phyloP scores from a whole-genome alignment of 352 stramenopile genomes.

The Phytophthora macrochlamydospora region DNA sequence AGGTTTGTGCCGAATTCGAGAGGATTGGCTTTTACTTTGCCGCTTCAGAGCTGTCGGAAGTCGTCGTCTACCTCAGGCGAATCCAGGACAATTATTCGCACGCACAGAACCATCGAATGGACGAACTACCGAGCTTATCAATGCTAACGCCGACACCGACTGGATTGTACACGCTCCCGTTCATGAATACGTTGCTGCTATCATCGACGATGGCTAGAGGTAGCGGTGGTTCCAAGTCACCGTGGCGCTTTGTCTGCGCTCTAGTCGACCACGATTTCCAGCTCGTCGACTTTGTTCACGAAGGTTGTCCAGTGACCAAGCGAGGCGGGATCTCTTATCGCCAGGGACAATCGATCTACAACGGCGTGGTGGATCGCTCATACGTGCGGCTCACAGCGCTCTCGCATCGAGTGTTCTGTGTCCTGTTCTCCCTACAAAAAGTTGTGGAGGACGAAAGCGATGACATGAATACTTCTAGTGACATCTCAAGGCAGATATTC shows the following conservation, averaged over 20 bases:
- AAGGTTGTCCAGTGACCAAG: slow-evolving; percentile 43
- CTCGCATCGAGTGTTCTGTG: slow-evolving; percentile 49
- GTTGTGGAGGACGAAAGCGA: slow-evolving; percentile 22
- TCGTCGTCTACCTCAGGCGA: slow-evolving; percentile 52
- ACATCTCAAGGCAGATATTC: background rate
- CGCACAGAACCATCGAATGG: slow-evolving; percentile 54
- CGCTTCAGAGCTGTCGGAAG: slow-evolving; percentile 44
- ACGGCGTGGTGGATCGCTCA: slow-evolving; percentile 58
- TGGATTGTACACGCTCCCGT: slow-evolving; percentile 53
- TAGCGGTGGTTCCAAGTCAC: slow-evolving; percentile 18
- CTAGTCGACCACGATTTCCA: slow-evolving; percentile 68
- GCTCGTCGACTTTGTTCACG: slow-evolving; percentile 66
- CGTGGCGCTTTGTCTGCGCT: slow-evolving; percentile 61
- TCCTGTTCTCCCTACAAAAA: slow-evolving; percentile 60
- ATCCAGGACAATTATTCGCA: slow-evolving; percentile 59
- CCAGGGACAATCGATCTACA: slow-evolving; percentile 51
- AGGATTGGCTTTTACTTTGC: slow-evolving; percentile 67
- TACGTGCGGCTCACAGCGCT: slow-evolving; percentile 42
- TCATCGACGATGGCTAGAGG: slow-evolving; percentile 48
- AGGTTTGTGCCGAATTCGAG: slow-evolving; percentile 51
- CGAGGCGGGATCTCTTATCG: slow-evolving; percentile 38
- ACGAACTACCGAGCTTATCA: slow-evolving; percentile 66
- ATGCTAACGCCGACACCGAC: slow-evolving; percentile 45
- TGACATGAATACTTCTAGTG: background rate
- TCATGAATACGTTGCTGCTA: slow-evolving; percentile 48